Conservation (phyloP, 108 stramenopile species). For the Nitzschia sp. region DNA sequence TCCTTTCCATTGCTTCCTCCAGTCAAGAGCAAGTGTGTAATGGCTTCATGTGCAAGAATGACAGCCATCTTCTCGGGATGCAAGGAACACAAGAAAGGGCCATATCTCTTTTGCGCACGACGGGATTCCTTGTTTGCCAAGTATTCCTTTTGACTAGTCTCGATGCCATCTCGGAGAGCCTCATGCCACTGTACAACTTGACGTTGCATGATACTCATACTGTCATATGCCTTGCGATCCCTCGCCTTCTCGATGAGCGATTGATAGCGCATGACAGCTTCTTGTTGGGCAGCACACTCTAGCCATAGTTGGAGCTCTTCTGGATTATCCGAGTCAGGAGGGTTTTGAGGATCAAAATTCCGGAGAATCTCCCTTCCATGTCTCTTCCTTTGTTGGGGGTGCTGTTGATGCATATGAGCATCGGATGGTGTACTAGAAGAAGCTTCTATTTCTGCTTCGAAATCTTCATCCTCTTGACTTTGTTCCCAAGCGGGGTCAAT, state of each 20-base stretch:
- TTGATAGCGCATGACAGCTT: conserved; percentile 53
- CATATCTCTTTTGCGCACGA: conserved; percentile 60
- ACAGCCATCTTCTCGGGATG: conserved; percentile 88
- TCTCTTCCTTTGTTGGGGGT: not conserved
- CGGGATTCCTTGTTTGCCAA: conserved; percentile 40
- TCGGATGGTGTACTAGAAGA: not conserved
- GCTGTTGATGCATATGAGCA: not conserved
- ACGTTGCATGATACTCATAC: conserved; percentile 61
- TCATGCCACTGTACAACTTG: conserved; percentile 78
- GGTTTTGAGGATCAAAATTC: conserved; percentile 26
- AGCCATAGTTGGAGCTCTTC: conserved; percentile 71
- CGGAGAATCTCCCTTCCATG: conserved; percentile 33
- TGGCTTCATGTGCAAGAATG: conserved; percentile 76
- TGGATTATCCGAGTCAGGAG: conserved; percentile 18
- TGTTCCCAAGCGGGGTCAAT: conserved; percentile 11
- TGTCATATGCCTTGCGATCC: conserved; percentile 64
- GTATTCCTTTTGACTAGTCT: conserved; percentile 66
- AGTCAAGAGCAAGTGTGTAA: conserved; percentile 46
- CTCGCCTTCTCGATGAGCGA: conserved; percentile 64
- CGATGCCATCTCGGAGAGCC: conserved; percentile 62
- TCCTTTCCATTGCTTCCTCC: conserved; percentile 28
- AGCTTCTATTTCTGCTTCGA: not conserved
- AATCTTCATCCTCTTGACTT: not conserved
- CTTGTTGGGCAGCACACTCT: conserved; percentile 73
- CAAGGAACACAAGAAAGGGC: conserved; percentile 80